Percentiles rank a stretch among this genome's conserved stretches.
phyloP scores from a whole-genome alignment of 257 asterid genomes.

The Jacaranda mimosifolia region DNA sequence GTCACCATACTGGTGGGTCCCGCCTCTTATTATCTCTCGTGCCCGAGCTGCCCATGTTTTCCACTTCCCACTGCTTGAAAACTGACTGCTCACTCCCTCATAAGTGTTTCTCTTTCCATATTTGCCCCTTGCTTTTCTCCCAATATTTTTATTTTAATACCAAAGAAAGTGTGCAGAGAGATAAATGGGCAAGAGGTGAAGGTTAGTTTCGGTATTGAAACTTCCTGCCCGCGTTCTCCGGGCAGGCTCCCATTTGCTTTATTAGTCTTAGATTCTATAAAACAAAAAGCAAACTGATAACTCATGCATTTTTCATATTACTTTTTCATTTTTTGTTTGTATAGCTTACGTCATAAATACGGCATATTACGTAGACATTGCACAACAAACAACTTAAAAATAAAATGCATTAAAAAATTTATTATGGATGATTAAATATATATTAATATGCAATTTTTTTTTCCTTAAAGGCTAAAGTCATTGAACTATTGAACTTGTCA shows the following conservation, averaged over 20 bases:
- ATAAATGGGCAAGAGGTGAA: background rate
- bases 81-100: constrained; percentile 43
- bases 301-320: constrained; percentile 45
- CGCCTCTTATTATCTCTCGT: constrained; percentile 52
- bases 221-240: constrained; percentile 64
- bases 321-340: constrained; percentile 31
- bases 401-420: constrained; percentile 31
- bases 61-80: constrained; percentile 49
- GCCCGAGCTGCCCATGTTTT: constrained; percentile 60
- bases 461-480: background rate
- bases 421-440: constrained; percentile 34
- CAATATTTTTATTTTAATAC: background rate
- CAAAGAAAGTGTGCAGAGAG: too few relatives aligned
- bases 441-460: constrained; percentile 1
- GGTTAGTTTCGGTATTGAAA: constrained; percentile 35
- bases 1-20: constrained; percentile 66
- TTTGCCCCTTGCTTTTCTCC: constrained; percentile 37
- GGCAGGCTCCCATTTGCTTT: constrained; percentile 70
- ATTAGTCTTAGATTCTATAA: constrained; percentile 59
- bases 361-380: constrained; percentile 12
- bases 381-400: constrained; percentile 34
- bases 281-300: constrained; percentile 51
- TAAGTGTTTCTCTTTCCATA: constrained; percentile 26
- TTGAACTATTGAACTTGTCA: constrained; percentile 60
- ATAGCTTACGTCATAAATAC: constrained; percentile 24